Percentiles rank a stretch among this genome's conserved stretches.
phyloP scores from a whole-genome alignment of 257 asterid genomes.

The Petunia secreta region DNA sequence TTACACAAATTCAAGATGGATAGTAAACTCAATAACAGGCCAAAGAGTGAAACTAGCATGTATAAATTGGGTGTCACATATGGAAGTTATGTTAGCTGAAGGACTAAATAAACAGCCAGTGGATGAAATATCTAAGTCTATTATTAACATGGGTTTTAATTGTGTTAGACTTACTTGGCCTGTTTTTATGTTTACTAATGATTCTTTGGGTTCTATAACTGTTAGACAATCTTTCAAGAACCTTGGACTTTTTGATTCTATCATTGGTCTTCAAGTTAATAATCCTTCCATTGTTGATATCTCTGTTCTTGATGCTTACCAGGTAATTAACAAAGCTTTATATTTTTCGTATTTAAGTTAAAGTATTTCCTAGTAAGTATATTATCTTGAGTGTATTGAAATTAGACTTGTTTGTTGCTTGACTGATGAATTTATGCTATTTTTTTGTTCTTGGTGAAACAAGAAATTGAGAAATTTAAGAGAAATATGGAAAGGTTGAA shows the following conservation, averaged over 20 bases:
- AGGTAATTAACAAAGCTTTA: constrained; percentile 45
- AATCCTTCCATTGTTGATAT: constrained; percentile 84
- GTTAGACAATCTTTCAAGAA: constrained; percentile 75
- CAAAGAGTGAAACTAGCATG: constrained; percentile 81
- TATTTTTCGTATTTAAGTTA: background rate
- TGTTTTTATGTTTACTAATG: constrained; percentile 79
- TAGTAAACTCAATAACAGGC: constrained; percentile 63
- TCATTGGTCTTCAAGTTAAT: constrained; percentile 61
- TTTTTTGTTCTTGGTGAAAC: background rate
- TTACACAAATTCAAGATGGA: constrained; percentile 76
- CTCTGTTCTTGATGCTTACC: constrained; percentile 72
- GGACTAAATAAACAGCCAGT: constrained; percentile 86
- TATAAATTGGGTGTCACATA: constrained; percentile 91
- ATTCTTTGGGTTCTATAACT: constrained; percentile 56
- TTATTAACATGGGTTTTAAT: constrained; percentile 67
- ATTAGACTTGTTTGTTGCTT: background rate
- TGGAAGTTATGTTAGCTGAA: constrained; percentile 87
- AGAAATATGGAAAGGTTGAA: background rate
- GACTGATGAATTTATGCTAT: background rate
- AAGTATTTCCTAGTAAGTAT: too few species aligned
- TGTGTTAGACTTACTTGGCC: constrained; percentile 98
- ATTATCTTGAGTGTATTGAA: too few species aligned
- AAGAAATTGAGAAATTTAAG: constrained; percentile 6
- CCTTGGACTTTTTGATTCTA: constrained; percentile 63
- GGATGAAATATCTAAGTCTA: constrained; percentile 62